Evolutionary conservation across 2,329 filamentous ascomycete species (phyloP).

Genomic region (Calonectria hawksworthii): DNA sequence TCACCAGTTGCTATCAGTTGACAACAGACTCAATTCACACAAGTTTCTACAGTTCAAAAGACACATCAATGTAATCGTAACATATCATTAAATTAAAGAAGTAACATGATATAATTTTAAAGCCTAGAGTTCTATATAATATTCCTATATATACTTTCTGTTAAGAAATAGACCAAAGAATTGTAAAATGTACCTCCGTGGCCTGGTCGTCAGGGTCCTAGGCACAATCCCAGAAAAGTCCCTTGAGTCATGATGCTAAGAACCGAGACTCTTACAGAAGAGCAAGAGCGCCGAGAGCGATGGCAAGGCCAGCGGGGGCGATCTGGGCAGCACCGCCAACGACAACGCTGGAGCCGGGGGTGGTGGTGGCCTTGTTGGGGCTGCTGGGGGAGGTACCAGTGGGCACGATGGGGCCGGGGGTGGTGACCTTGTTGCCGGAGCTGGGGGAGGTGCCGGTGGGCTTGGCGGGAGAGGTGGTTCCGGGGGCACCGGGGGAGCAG

Average conservation of each 20-base stretch:
- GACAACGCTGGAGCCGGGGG: constrained; percentile 53
- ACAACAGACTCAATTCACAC: not conserved
- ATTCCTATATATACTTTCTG: not conserved
- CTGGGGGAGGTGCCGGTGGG: constrained; percentile 6
- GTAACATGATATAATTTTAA: constrained; percentile 1
- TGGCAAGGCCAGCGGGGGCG: constrained; percentile 69
- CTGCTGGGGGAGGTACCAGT: constrained; percentile 30
- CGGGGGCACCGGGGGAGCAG: constrained; percentile 33
- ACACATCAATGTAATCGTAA: not conserved
- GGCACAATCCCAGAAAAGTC: not conserved
- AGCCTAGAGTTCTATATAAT: constrained; percentile 5
- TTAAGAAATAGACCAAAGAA: not conserved
- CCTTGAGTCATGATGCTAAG: not conserved
- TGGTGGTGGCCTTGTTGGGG: constrained; percentile 27
- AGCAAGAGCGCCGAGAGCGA: constrained; percentile 71
- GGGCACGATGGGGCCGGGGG: constrained; percentile 19
- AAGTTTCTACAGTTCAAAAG: not conserved
- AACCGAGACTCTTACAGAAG: constrained; percentile 62
- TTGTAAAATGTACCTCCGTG: constrained; percentile 4
- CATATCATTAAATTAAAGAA: constrained; percentile 4
- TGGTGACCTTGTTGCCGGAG: constrained; percentile 14
- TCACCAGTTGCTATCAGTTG: not conserved
- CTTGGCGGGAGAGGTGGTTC: constrained; percentile 37
- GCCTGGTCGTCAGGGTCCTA: not conserved
- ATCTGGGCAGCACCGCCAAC: constrained; percentile 70